Conservation (phyloP, 2,329 filamentous ascomycete genomes). For the Aspergillus pseudoviridinutans region DNA sequence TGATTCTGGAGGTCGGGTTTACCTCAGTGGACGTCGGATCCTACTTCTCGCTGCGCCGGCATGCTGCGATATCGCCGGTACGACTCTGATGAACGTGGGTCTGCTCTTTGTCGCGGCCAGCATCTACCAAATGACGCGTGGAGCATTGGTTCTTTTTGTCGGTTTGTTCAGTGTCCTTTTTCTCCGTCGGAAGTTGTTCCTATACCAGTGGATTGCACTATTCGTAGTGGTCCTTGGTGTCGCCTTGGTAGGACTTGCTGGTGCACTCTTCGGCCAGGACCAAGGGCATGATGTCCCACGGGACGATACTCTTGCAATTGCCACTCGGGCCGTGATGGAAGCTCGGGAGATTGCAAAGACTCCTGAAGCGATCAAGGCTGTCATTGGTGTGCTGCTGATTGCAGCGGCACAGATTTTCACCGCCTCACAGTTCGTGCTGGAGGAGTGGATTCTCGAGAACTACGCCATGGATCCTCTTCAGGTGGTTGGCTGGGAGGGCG, state of each 20-base stretch:
- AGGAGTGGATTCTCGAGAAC: constrained; percentile 85
- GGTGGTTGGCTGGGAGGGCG: constrained; percentile 92
- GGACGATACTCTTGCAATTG: constrained; percentile 21
- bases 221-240: constrained; percentile 85
- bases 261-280: constrained; percentile 68
- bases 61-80: constrained; percentile 89
- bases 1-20: constrained; percentile 53
- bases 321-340: constrained; percentile 42
- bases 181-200: constrained; percentile 68
- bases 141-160: constrained; percentile 91
- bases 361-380: constrained; percentile 61
- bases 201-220: constrained; percentile 92
- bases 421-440: constrained; percentile 89
- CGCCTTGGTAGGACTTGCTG: constrained; percentile 82
- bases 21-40: constrained; percentile 67
- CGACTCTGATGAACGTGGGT: constrained; percentile 95
- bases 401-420: constrained; percentile 96
- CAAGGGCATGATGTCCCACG: constrained; percentile 34
- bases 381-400: constrained; percentile 84
- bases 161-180: constrained; percentile 93
- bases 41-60: constrained; percentile 77
- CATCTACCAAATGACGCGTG: constrained; percentile 98
- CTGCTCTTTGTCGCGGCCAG: constrained; percentile 89
- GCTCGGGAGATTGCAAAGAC: constrained; percentile 41
- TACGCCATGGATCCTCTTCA: constrained; percentile 79